phyloP scores from a whole-genome alignment of 371 early-diverging fungal genomes.

The Saksenaea vasiformis region DNA sequence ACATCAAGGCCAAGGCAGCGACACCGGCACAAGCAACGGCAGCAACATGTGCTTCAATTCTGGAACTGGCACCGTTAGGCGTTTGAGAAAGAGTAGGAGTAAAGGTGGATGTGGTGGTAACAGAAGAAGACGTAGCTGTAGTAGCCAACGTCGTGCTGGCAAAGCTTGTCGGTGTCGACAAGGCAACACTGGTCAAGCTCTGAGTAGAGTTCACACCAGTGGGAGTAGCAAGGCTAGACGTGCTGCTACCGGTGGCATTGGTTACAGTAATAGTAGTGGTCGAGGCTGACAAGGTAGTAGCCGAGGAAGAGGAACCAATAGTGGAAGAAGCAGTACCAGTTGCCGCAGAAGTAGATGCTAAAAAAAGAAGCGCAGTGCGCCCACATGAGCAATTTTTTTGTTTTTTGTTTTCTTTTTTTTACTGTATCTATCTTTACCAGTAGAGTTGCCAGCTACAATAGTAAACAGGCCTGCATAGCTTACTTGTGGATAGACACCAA shows the following conservation, averaged over 20 bases:
- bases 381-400: slow-evolving; percentile 2
- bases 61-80: not conserved
- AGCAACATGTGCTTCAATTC: not conserved
- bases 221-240: not conserved
- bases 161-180: not conserved
- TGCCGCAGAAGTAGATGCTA: slow-evolving; percentile 5
- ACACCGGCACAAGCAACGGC: not conserved
- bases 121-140: not conserved
- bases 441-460: slow-evolving; percentile 26
- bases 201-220: not conserved
- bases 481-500: slow-evolving; percentile 32
- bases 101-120: not conserved
- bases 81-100: not conserved
- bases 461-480: slow-evolving; percentile 43
- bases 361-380: not conserved
- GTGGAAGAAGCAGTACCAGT: not conserved
- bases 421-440: slow-evolving; percentile 13
- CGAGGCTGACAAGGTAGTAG: not conserved
- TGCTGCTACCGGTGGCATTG: not conserved
- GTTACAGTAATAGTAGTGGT: not conserved
- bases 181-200: not conserved
- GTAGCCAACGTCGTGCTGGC: not conserved
- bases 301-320: not conserved
- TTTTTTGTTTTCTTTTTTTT: no score
- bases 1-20: slow-evolving; percentile 1